Percentiles rank a stretch among this genome's conserved stretches.
Evolutionary conservation across 768 basidiomycete genomes (phyloP).

Genomic region (Galerina marginata): DNA sequence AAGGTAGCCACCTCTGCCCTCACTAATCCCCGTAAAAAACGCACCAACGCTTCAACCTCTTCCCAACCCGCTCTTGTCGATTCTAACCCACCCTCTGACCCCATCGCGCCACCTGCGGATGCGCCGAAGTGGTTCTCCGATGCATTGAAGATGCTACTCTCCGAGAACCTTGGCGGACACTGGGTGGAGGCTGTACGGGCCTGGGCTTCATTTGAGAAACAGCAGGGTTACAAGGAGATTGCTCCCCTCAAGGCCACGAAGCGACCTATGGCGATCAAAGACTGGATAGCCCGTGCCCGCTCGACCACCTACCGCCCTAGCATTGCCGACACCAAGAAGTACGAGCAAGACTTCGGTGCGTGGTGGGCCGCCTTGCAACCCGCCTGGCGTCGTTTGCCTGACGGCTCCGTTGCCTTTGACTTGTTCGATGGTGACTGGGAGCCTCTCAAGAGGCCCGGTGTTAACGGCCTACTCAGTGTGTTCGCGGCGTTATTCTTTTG

Average conservation of each 20-base stretch:
- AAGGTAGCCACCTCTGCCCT: too few species aligned
- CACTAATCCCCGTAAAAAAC: too few species aligned
- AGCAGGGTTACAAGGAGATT: too few species aligned
- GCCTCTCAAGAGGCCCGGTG: not conserved
- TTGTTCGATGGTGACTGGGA: not conserved
- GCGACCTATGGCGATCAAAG: too few species aligned
- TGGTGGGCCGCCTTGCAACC: not conserved
- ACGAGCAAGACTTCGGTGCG: not conserved
- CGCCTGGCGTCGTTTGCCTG: not conserved
- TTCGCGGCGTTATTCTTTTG: not conserved
- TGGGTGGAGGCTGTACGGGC: not conserved
- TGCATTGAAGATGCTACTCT: not conserved
- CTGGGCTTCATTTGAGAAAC: not conserved
- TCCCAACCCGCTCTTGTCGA: too few species aligned
- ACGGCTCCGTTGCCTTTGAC: not conserved
- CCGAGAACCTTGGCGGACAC: not conserved
- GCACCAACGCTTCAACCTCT: too few species aligned
- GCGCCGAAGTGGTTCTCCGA: not conserved
- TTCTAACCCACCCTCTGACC: not conserved
- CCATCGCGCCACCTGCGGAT: not conserved
- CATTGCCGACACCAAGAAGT: not conserved
- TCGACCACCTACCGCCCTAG: not conserved
- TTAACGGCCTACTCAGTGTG: not conserved
- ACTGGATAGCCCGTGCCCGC: not conserved
- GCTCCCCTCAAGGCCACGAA: too few species aligned